Base-by-base conservation (phyloP, 495 filamentous ascomycete genomes). In the Cenococcum geophilum region DNA sequence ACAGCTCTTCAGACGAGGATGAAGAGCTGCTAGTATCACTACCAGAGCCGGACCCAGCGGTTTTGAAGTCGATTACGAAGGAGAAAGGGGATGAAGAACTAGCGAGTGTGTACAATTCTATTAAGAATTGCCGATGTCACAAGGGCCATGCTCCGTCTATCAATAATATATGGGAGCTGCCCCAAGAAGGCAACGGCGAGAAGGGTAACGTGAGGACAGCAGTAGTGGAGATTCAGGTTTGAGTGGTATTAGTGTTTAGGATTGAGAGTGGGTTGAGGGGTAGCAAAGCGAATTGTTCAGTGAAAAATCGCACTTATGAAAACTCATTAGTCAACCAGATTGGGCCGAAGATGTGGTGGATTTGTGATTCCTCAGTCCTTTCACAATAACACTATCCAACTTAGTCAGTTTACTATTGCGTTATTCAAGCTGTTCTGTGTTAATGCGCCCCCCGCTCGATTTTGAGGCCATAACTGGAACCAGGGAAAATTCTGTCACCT, bases 141-240 rank as follows among this genome's bases (percentile, higher is more conserved):
- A 47, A 59, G 27, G 45, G 61, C 1, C 49, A 51, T 34, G 63
- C 64, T 21, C 67, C 67, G 27, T 22, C 5, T 8, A 18, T 69
- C 18, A 57, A 52, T 34, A 59, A 62, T 42, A 55, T 69, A 50
- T 69, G 67, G 67, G 60, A 60, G 49, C 27, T 66, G 22, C 67
- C 67, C 11, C 27, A n/a, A 11, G 34, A 59, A 18, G 56, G 56
- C 34, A 45, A 55, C 5, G 27, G 37, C 4, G 56, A 48, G 45
- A 64, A 58, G n/a, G 55, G 56, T 4, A 60, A 60, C 0, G 55
- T 55, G 51, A 69, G 55, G 21, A 49, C 47, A 11, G 58, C 57
- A 22, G 60, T 69, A 21, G 67, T 63, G 10, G 55, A 69, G 49
- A 58, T 69, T 43, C 18, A 34, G 23, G 54, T 32, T 40, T 56